Conservation (phyloP, 345 rosid genomes). For the Arabidopsis thaliana region TAIR10.1 NC_003075.7:6739501-6740000, state of each 20-base stretch:
- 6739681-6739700: constrained; percentile 11
- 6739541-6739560: background rate
- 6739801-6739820: constrained; percentile 82
- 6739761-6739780: constrained; percentile 66
- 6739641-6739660: constrained; percentile 56
- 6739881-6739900: background rate
- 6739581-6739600: background rate
- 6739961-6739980: constrained; percentile 99
- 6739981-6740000: constrained; percentile 99
- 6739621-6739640: constrained; percentile 57
- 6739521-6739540: background rate
- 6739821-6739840: constrained; percentile 51
- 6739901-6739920: constrained; percentile 64
- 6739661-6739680: background rate
- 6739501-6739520: constrained; percentile 61
- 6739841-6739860: background rate
- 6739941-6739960: constrained; percentile 77
- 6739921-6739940: constrained; percentile 76
- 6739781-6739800: constrained; percentile 59
- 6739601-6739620: constrained; percentile 79
- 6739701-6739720: constrained; percentile 11
- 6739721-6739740: constrained; percentile 77
- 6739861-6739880: background rate
- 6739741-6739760: constrained; percentile 66
- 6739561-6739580: background rate